Base-by-base conservation (phyloP, 164 flowering plant genomes). In the Hamamelis virginiana region DNA sequence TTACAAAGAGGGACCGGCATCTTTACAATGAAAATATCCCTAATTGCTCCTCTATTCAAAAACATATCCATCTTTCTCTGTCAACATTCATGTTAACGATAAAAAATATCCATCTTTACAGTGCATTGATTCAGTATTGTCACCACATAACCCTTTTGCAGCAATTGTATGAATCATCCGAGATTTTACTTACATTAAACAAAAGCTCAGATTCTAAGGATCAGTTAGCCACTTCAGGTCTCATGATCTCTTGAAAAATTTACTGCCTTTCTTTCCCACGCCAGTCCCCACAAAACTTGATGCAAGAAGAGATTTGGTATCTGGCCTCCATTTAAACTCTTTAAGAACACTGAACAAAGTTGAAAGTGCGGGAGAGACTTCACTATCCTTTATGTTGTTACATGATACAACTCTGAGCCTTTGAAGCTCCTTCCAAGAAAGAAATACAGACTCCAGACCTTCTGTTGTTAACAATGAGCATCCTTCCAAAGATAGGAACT, bases 311-410 rank as follows among this genome's bases (percentile, higher is more conserved):
- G 97, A 89, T 75, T 77, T 86, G 47, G 89, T 75, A 74, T 89
- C 98, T 43, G 98, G 95, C 47, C 86, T 76, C 99, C 99, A 96
- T 71, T 82, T 81, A 75, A 96, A 77, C 77, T 91, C 94, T 76
- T 85, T 90, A 23, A 96, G 91, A 58, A 67, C 73, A 44, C 91
- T 87, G 75, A 93, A 87, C 75, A 93, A 65, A 46, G 81, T 64
- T 51, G 97, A 80, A 8, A 96, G 81, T 13, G 85, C 84, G 46
- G 96, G 92, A 64, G 87, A 80, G 33, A 90, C 77, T 71, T 90
- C 98, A 67, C 76, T 64, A 65, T 91, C 94, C 77, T 80, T 93
- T 61, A 96, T 85, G 68, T 77, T 84, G 80, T 87, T 91, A 76
- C 99, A 96, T 21, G 98, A 91, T 52, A 82, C 85, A 12, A 93